Percentiles rank a stretch among this genome's conserved stretches.
These are phyloP conservation scores for Pelargonium australe DNA, from an alignment of 441 rosid genomes.

Conservation along the genomic window DNA sequence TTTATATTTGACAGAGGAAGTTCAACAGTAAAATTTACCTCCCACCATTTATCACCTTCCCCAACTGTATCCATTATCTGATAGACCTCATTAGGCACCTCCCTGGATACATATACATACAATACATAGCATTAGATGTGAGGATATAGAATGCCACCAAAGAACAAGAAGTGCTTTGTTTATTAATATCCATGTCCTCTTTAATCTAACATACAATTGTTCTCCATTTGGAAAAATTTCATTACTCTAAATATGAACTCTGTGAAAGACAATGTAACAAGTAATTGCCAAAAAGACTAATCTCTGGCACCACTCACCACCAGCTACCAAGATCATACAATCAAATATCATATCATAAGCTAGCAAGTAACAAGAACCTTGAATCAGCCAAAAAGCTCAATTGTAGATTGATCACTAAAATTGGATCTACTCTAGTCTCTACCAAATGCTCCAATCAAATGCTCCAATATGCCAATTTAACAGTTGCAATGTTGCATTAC, in stretches of 20 bases:
- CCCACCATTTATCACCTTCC: constrained; percentile 96
- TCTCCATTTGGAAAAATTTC: neutral
- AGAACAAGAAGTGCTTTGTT: neutral
- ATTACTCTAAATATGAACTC: neutral
- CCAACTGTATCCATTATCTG: constrained; percentile 50
- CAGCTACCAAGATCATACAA: constrained; percentile 1
- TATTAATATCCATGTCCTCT: neutral
- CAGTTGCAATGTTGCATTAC: neutral
- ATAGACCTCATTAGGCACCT: constrained; percentile 75
- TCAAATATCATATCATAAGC: neutral
- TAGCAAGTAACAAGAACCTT: neutral
- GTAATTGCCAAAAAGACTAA: neutral
- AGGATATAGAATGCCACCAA: neutral
- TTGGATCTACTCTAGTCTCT: neutral
- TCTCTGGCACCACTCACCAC: neutral
- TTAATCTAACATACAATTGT: neutral
- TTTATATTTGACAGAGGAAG: constrained; percentile 3
- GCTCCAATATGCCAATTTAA: too few relatives aligned
- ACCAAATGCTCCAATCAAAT: constrained; percentile 2
- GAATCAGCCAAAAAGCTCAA: too few relatives aligned
- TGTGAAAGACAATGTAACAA: neutral
- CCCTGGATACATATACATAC: constrained; percentile 29
- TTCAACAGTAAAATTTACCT: constrained; percentile 38
- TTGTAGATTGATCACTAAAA: neutral
- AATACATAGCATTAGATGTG: constrained; percentile 4